Base-by-base conservation (phyloP, 1,284 basidiomycete species). In the Cutaneotrichosporon cyanovorans region DNA sequence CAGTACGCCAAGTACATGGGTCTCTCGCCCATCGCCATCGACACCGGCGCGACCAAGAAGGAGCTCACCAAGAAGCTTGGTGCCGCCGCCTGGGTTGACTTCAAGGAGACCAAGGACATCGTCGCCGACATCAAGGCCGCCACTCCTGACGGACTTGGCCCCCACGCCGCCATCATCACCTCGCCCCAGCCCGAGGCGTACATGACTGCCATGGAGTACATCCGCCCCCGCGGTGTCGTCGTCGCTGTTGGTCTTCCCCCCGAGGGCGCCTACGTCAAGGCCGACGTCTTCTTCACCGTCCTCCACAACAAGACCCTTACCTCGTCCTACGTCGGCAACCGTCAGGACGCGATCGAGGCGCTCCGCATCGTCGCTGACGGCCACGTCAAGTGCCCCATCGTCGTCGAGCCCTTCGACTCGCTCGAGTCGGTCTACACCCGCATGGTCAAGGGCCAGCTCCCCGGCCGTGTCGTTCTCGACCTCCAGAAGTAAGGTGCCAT, bases 41-140 rank as follows among this genome's bases (percentile, higher is more conserved):
- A 74, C 52, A 81, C 81, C 2, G 86, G 87, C 28, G 78, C 73
- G 3, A 83, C 84, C 57, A 91, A 91, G 76, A 76, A 78, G 60
- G 74, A 80, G 41, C 76, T 91, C 14, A 80, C 78, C 65, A 59
- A 75, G 51, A 70, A 76, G 22, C 80, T 89, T 43, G 87, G 88
- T 37, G 85, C 85, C 0, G 81, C 85, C 56, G 75, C 75, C 42
- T 90, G 83, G 78, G 77, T 91, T 56, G 87, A 92, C 73, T 89
- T 87, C 74, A 80, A 76, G 57, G 75, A 59, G 37, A 46, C 45
- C 35, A 61, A 64, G 53, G 64, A 61, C 48, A 59, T 61, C 35
- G 46, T 48, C 30, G 32, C 37, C 32, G 51, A 47, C 33, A 69
- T 75, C 47, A 73, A 78, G 64, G 77, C 73, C 8, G 77, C 78